Evolutionary conservation across 306 rosid genomes (phyloP).

Genomic region (Begonia peltatifolia): DNA sequence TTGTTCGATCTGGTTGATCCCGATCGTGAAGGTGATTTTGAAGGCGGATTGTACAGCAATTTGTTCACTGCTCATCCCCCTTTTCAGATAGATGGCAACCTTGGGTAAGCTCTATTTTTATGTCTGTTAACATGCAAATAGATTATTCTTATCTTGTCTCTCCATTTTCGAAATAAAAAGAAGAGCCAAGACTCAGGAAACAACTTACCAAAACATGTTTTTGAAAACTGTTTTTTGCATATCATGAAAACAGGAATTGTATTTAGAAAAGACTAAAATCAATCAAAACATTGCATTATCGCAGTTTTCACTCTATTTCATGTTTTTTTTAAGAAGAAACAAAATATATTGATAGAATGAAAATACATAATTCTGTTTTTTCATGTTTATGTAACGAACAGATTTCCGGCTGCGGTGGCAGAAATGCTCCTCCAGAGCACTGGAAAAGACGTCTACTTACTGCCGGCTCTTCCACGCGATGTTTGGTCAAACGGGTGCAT

Average conservation of each 20-base stretch:
- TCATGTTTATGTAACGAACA: constrained; percentile 6
- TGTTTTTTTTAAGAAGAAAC: too few species aligned
- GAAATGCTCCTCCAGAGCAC: constrained; percentile 90
- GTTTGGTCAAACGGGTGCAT: constrained; percentile 76
- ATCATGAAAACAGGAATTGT: too few species aligned
- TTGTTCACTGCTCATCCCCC: constrained; percentile 73
- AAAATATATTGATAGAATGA: too few species aligned
- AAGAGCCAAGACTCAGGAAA: too few species aligned
- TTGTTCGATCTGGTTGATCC: constrained; percentile 64
- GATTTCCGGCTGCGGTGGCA: constrained; percentile 53
- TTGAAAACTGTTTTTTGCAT: not conserved
- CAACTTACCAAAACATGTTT: too few species aligned
- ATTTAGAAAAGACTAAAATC: too few species aligned
- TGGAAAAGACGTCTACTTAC: constrained; percentile 46
- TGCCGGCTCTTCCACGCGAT: constrained; percentile 69
- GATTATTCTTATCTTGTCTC: too few species aligned
- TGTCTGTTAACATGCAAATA: too few species aligned
- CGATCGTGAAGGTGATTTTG: constrained; percentile 39
- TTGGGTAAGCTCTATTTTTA: constrained; percentile 36
- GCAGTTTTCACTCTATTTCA: too few species aligned
- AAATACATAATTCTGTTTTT: too few species aligned
- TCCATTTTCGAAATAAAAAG: too few species aligned
- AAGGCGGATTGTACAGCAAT: constrained; percentile 83
- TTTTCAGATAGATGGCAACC: constrained; percentile 83
- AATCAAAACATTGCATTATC: too few species aligned